Base-by-base conservation (phyloP, 192 early-diverging fungal species). In the Gryganskiella cystojenkinii region DNA sequence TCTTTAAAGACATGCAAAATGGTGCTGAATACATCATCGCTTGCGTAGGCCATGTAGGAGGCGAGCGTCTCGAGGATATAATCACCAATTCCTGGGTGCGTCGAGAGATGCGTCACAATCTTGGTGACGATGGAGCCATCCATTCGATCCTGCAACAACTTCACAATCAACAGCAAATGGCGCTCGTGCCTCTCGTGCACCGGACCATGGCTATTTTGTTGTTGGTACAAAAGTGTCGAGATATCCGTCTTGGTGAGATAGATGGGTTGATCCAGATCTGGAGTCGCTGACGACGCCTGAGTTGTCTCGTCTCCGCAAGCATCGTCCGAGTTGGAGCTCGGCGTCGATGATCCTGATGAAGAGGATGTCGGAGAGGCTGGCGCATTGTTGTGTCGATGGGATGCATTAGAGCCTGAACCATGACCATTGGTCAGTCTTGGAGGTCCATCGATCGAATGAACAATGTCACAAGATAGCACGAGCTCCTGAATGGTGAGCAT, bases 401-500 rank as follows among this genome's bases (percentile, higher is more conserved):
- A 35, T 33, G 55, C 3, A 15, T 61, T 24, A 37, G 50, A 59
- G 19, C 47, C 50, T 15, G 37, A 22, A 35, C 47, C 22, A 0
- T 49, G 51, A 25, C 35, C 60, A 11, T 62, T 56, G 25, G 17
- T 20, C 1, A 40, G 47, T 15, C 44, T 56, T 28, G 59, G 24
- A 0, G 68, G 46, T 10, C 30, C 46, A 44, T 80, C 67, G n/a
- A 61, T 58, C 2, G 74, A 66, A 17, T 45, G 61, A 5, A 31
- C 7, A 3, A 79, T 51, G 28, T 81, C 80, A 50, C 82, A 84
- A 17, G 64, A 43, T 11, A 33, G 50, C 19, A 84, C 19, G 8
- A 81, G 27, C 20, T 66, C 72, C 46, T 71, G 73, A 4, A 84
- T 24, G 2, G 82, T 70, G 3, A 69, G 30, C 45, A 84, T 27